Conservation (phyloP, 2,329 filamentous ascomycete genomes). For the Mollisiaceae sp. region DNA sequence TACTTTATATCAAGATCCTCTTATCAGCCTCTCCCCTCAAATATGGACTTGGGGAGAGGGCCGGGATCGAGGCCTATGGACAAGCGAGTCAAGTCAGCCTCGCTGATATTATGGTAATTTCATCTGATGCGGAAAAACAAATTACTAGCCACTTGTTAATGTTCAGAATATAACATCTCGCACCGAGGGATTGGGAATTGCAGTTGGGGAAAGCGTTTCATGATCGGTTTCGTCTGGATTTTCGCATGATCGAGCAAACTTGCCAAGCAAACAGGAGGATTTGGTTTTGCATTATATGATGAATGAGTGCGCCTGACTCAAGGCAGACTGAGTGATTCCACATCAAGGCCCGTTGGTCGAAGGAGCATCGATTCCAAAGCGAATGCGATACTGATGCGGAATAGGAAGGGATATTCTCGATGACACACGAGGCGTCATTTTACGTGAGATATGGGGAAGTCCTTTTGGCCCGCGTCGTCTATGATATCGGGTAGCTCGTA, state of each 20-base stretch:
- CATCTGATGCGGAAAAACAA: slow-evolving; percentile 2
- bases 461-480: too few species aligned
- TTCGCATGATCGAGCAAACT: neutral
- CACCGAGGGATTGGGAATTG: slow-evolving; percentile 1
- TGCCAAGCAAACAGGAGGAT: neutral
- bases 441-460: neutral
- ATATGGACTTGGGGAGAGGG: neutral
- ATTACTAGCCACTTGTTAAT: neutral
- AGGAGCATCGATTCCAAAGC: neutral
- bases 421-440: neutral
- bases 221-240: slow-evolving; percentile 1
- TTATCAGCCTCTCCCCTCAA: neutral
- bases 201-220: neutral
- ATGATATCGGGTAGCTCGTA: too few species aligned
- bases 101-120: neutral
- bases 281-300: neutral
- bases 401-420: neutral
- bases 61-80: too few species aligned
- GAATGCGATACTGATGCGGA: neutral
- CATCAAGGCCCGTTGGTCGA: neutral
- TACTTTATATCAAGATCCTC: neutral
- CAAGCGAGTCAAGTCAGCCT: too few species aligned
- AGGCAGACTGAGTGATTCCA: slow-evolving; percentile 1
- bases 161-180: neutral
- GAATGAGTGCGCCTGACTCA: neutral